A percentile compares a stretch with the other conserved stretches of the same genome.
Conservation (phyloP, 441 rosid species). For the Mallotus repandus region DNA sequence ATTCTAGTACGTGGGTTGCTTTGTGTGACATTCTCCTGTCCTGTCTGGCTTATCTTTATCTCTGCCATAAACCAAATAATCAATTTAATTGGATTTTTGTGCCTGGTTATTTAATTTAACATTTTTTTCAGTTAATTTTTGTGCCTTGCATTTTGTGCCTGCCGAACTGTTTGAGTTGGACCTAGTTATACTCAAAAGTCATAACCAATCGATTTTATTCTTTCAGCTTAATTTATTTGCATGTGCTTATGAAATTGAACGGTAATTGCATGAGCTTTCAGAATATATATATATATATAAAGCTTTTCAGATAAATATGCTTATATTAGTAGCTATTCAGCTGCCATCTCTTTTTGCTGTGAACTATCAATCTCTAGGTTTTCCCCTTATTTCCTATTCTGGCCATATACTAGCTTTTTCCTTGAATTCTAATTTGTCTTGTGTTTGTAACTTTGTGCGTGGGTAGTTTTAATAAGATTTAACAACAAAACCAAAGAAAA, state of each 20-base stretch:
- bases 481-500: too few relatives aligned
- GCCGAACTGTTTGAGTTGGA: background rate
- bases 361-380: background rate
- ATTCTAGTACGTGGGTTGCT: too few relatives aligned
- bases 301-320: constrained; percentile 9
- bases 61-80: background rate
- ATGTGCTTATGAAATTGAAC: constrained; percentile 7
- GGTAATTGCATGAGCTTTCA: background rate
- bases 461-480: too few relatives aligned
- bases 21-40: too few relatives aligned
- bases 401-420: too few relatives aligned
- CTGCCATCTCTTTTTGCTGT: constrained; percentile 1
- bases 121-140: background rate
- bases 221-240: background rate
- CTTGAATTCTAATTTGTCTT: too few relatives aligned
- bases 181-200: background rate
- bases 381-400: too few relatives aligned
- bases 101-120: background rate
- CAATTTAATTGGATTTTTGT: too few relatives aligned
- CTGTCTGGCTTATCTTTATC: too few relatives aligned
- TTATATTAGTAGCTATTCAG: constrained; percentile 4
- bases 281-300: background rate
- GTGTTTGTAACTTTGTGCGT: too few relatives aligned
- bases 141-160: too few relatives aligned
- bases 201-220: background rate